Conservation (phyloP, 306 rosid species). For the Quercus suber region DNA sequence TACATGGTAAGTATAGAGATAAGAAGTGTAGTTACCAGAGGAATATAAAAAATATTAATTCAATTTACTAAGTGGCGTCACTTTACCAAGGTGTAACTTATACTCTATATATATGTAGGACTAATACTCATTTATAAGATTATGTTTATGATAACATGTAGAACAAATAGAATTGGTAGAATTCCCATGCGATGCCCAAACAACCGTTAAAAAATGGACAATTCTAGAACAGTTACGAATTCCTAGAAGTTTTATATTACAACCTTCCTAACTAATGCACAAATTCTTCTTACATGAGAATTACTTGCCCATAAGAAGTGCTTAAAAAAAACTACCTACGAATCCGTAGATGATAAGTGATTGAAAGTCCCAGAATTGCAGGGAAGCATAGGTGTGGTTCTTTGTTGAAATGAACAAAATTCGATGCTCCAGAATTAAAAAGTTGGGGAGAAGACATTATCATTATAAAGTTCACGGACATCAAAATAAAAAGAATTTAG, state of each 20-base stretch:
- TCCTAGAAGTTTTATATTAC: neutral
- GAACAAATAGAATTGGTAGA: neutral
- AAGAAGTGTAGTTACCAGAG: too few relatives aligned
- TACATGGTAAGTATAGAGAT: too few relatives aligned
- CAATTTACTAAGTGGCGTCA: too few relatives aligned
- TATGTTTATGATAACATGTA: neutral
- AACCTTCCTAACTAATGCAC: neutral
- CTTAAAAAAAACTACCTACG: neutral
- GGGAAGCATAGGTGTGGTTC: neutral
- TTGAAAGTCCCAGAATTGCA: neutral
- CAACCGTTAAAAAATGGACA: too few relatives aligned
- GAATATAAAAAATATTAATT: too few relatives aligned
- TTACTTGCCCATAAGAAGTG: neutral
- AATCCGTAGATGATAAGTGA: neutral
- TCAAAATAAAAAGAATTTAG: neutral
- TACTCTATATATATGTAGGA: too few relatives aligned
- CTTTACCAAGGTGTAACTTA: too few relatives aligned
- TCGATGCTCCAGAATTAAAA: neutral
- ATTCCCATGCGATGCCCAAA: too few relatives aligned
- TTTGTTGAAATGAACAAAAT: conserved; percentile 1
- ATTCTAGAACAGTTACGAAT: too few relatives aligned
- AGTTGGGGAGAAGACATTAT: neutral
- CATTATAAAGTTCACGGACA: neutral
- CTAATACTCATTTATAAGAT: too few relatives aligned
- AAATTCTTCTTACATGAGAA: neutral